Base-by-base conservation (phyloP, 192 early-diverging fungal species). In the Coemansia sp. region DNA sequence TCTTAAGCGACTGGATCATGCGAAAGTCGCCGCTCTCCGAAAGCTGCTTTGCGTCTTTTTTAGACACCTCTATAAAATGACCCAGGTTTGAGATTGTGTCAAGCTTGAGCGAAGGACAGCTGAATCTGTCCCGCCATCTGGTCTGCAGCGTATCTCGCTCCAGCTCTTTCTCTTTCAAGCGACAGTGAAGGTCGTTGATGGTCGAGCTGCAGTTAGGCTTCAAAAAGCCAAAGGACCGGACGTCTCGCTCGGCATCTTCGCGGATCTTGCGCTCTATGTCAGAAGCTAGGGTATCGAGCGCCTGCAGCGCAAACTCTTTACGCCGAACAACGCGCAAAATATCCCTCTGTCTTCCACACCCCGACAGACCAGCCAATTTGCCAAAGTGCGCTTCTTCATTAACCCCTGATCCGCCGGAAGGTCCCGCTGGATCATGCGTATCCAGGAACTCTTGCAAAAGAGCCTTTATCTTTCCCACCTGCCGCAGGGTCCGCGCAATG, bases 401-500 rank as follows among this genome's bases (percentile, higher is more conserved):
- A 42, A 10, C 3, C 13, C 11, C 49, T 22, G 49, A 50, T 50
- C 3, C 20, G 7, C 22, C 11, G 49, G 49, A 22, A 23, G 49
- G 3, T n/a, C 13, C n/a, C n/a, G n/a, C n/a, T 19, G 27, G 20
- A 20, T 22, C 19, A 54, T 30, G 24, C 39, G 64, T 23, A 32
- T 58, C 39, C 35, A 29, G 42, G 75, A 74, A 14, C 65, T 64
- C 20, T 48, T 16, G 59, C 72, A 81, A 39, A 77, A 83, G 66
- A 6, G 45, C 19, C 28, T 77, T 77, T n/a, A 79, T 73, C 14
- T 51, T 53, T 23, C 74, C 61, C 10, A 88, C 83, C 1, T 83
- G 74, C n/a, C 83, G 70, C 11, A 90, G 69, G 0, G 88, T 86
- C 6, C 69, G 59, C 1, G 83, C 78, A 32, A 91, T 83, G 16